Evolutionary conservation across 1,284 basidiomycete species (phyloP), one percentile per base, ranked within the genome.

Genomic region (Puccinia triticina): DNA sequence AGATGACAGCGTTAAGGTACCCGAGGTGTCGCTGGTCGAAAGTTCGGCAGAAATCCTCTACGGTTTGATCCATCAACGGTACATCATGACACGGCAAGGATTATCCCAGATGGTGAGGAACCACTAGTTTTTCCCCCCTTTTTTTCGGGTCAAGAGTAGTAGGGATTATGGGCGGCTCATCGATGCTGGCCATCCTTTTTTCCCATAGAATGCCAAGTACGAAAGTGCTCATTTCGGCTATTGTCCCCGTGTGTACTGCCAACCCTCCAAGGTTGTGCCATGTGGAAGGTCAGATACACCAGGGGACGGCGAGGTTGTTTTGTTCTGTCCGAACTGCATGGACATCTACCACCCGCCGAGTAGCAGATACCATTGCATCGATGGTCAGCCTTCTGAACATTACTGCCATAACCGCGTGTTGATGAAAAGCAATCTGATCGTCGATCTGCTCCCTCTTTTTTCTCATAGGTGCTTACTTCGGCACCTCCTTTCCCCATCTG

Each of bases 301-400:
- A 21, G 96, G 96, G n/a, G 90, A 96, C 75, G 97, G 99, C 87
- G 99, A 96, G 0, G 97, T 99, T 86, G 99, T 99, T 88, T 90
- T 99, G 74, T 99, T 93, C 88, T 99, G 97, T 88, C 95, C 97
- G 12, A 98, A 97, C 87, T 99, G 97, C 88, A 93, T 96, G 85
- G 97, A 99, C 87, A 94, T 97, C 85, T 99, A 98, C 88, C 91
- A 92, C 0, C 97, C 97, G 1, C 96, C 96, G 4, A 96, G 94
- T 88, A 95, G 93, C 87, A 92, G 96, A 82, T 99, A 95, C 88
- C 93, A 95, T 87, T 93, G 94, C 32, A 94, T 99, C 46, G 97
- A 99, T 88, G 97, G 96, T 92, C 86, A 84, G 91, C 88, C 55
- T 59, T 72, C 50, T 69, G 75, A 57, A 40, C 37, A 46, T 18